Percentiles rank a stretch among this genome's conserved stretches.
Conservation (phyloP, 495 filamentous ascomycete species). For the Penicillium atrosanguineum region DNA sequence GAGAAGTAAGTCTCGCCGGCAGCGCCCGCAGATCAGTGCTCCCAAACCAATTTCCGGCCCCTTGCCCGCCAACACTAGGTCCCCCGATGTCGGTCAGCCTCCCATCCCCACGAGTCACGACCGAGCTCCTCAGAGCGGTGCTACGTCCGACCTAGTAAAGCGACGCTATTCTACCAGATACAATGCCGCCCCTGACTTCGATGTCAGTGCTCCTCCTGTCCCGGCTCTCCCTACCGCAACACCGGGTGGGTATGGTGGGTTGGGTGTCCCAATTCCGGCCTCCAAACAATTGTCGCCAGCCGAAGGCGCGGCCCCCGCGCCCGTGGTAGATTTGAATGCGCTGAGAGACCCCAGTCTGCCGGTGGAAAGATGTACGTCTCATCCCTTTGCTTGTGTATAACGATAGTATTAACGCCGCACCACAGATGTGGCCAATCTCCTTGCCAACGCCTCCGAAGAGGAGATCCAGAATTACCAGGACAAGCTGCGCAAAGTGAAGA, state of each 20-base stretch:
- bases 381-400: neutral
- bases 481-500: conserved; percentile 73
- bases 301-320: conserved; percentile 37
- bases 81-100: conserved; percentile 23
- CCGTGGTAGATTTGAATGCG: conserved; percentile 64
- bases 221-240: conserved; percentile 53
- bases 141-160: conserved; percentile 93
- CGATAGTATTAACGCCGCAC: neutral
- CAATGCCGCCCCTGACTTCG: conserved; percentile 71
- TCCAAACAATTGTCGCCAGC: conserved; percentile 45
- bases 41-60: conserved; percentile 74
- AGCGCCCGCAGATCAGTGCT: conserved; percentile 74
- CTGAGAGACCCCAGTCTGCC: conserved; percentile 77
- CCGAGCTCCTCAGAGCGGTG: conserved; percentile 32
- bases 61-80: conserved; percentile 41
- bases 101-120: conserved; percentile 31
- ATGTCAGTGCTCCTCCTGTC: conserved; percentile 62
- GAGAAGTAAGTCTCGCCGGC: conserved; percentile 76
- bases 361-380: conserved; percentile 54
- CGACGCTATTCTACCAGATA: conserved; percentile 90
- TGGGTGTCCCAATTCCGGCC: conserved; percentile 40
- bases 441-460: conserved; percentile 90
- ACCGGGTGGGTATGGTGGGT: conserved; percentile 48
- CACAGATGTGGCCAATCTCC: conserved; percentile 71
- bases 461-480: conserved; percentile 84